Evolutionary conservation across 2,329 filamentous ascomycete species (phyloP), one percentile per base, ranked within the genome.

Genomic region (Pyrenochaeta sp.): DNA sequence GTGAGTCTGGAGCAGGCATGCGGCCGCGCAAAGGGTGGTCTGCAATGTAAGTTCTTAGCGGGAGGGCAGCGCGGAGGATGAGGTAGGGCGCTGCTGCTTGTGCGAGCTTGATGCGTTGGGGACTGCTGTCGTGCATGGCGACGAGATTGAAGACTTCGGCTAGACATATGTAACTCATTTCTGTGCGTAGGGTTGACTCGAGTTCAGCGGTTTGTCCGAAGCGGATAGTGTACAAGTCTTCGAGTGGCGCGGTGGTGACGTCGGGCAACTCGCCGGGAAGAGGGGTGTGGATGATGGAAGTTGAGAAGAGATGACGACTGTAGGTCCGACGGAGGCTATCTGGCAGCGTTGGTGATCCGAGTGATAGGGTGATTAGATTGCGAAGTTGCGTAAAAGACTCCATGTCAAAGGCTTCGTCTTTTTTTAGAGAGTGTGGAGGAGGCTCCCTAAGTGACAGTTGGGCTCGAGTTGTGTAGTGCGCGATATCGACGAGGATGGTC

Each of bases 21-120:
- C 88, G 85, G 0, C 95, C 93, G 12, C 95, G 64, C 17, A 99
- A 80, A 0, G 94, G 93, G 70, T 97, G 94, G 73, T 99, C 95
- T 3, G 92, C 90, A 40, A 96, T 88, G 71, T 96, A 98, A 0
- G 88, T 83, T 50, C 91, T 88, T n/a, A 98, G 78, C 0, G 91
- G 88, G 14, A 97, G 80, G 0, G 90, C 92, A 11, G 90, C 87
- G 2, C 95, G 87, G 1, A 97, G 80, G 39, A 98, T 89, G 2
- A 98, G 82, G 66, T 91, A 94, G 0, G 92, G 92, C 0, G 91
- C 89, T 0, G 89, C 86, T 3, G 89, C 89, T 68, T 87, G 84
- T 0, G 94, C 90, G 14, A 98, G 85, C 11, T 86, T 82, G 35
- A 85, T 75, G 53, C 82, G 79, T 10, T 75, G 56, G 47, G 69